Evolutionary conservation across 257 asterid genomes (phyloP).

Genomic region (Cruciata laevipes): DNA sequence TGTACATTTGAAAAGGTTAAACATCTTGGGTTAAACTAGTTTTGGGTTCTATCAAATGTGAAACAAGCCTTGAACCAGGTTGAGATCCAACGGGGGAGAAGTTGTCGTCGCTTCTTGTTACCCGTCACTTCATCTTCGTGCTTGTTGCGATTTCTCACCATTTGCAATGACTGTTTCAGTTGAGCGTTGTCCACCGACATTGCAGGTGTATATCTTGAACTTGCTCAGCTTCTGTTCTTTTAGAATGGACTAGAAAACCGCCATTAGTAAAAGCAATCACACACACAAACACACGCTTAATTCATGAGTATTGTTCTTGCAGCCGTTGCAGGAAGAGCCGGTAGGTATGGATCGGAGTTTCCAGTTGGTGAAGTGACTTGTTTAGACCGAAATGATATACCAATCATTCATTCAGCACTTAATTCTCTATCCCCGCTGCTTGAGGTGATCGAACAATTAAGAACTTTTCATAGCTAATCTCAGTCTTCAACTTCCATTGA

Average conservation of each 20-base stretch:
- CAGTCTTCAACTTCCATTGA: not conserved
- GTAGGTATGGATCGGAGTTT: constrained; percentile 81
- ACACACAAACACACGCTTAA: not conserved
- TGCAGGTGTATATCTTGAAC: constrained; percentile 49
- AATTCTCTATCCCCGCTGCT: constrained; percentile 68
- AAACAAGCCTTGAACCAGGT: constrained; percentile 5
- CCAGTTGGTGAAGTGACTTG: constrained; percentile 93
- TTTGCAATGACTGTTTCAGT: not conserved
- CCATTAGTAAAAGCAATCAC: not conserved
- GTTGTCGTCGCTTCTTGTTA: not conserved
- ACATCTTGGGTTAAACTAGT: not conserved
- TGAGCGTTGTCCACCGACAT: constrained; percentile 31
- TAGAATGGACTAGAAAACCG: not conserved
- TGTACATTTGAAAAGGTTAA: too few species aligned
- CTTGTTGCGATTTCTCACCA: not conserved
- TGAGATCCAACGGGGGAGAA: not conserved
- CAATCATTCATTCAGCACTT: constrained; percentile 71
- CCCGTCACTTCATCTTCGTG: not conserved
- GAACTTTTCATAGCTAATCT: constrained; percentile 1
- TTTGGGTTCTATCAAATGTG: not conserved
- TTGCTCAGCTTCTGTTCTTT: not conserved
- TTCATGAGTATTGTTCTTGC: constrained; percentile 13
- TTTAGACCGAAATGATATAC: constrained; percentile 51
- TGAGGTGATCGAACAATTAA: constrained; percentile 42
- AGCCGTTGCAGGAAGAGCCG: constrained; percentile 94